phyloP scores from a whole-genome alignment of 208 protist species.

The Leishmania amazonensis region DNA sequence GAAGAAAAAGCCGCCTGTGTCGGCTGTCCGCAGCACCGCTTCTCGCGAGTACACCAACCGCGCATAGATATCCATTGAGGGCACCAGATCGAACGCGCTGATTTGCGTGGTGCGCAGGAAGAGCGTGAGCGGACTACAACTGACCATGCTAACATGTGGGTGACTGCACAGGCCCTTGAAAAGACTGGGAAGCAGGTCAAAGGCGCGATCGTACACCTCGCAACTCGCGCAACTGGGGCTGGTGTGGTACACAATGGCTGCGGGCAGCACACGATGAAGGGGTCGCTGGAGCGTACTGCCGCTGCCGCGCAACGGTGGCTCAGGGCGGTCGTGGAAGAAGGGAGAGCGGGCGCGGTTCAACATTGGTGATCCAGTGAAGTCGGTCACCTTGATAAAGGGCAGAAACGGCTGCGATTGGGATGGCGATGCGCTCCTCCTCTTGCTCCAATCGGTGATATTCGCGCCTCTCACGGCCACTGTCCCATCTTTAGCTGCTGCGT shows the following conservation, averaged over 20 bases:
- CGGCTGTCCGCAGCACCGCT: conserved; percentile 20
- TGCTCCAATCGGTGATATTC: conserved; percentile 1
- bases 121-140: conserved; percentile 68
- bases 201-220: conserved; percentile 37
- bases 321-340: background rate
- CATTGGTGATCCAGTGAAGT: conserved; percentile 2
- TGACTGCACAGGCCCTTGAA: conserved; percentile 53
- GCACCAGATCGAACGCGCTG: conserved; percentile 24
- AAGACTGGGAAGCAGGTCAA: conserved; percentile 61
- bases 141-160: conserved; percentile 45
- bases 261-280: conserved; percentile 31
- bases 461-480: background rate
- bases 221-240: conserved; percentile 37
- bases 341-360: background rate
- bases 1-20: conserved; percentile 1
- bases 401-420: background rate
- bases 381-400: conserved; percentile 2
- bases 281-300: conserved; percentile 22
- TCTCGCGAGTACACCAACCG: conserved; percentile 22
- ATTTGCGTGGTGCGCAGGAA: conserved; percentile 41
- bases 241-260: conserved; percentile 52
- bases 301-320: conserved; percentile 6
- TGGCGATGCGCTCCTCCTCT: background rate
- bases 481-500: background rate
- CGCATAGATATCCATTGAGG: conserved; percentile 38